Evolutionary conservation across 306 rosid species (phyloP), one percentile per base, ranked within the genome.

Genomic region (Quercus ilex): DNA sequence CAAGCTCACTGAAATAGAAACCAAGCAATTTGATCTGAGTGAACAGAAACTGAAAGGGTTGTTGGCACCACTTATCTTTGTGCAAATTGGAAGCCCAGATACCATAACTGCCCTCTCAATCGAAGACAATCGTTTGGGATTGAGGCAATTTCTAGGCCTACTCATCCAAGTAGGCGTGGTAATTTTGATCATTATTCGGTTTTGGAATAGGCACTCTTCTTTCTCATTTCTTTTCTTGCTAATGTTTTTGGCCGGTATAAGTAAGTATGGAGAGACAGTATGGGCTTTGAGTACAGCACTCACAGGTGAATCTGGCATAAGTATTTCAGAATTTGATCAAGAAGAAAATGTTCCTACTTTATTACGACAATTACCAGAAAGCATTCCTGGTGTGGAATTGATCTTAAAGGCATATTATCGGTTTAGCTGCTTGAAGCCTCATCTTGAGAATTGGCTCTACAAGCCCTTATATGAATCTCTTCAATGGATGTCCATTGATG

Each of bases 1-100:
- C 0, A 90, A 90, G 86, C 92, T 90, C 77, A 90, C 94, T 0
- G 87, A 51, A 17, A 83, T 83, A 28, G 86, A 55, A 15, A 83
- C 85, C 5, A n/a, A 19, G 5, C 73, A 84, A 55, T 88, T 86
- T 63, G 82, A 88, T 46, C 80, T 86, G 25, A 84, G 87, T 13
- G 86, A 90, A 79, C 26, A 82, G 17, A 86, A 88, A 78, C 72
- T 86, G 14, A 87, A 83, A 78, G 88, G 88, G 0, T 64, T 88
- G 77, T 86, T 82, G 64, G 92, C 90, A 2, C 94, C 94, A 18
- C 78, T 90, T 26, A 86, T 90, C 58, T 84, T 90, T 19, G 85
- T 88, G 73, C 94, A 90, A 75, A 86, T 88, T 67, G 94, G 94
- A 56, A 86, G 83, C 63, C 90, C 94, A 13, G 94, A 90, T 70